Percentiles rank a stretch among this genome's conserved stretches.
Evolutionary conservation across 768 basidiomycete genomes (phyloP).

Genomic region (Gymnopilus dilepis): DNA sequence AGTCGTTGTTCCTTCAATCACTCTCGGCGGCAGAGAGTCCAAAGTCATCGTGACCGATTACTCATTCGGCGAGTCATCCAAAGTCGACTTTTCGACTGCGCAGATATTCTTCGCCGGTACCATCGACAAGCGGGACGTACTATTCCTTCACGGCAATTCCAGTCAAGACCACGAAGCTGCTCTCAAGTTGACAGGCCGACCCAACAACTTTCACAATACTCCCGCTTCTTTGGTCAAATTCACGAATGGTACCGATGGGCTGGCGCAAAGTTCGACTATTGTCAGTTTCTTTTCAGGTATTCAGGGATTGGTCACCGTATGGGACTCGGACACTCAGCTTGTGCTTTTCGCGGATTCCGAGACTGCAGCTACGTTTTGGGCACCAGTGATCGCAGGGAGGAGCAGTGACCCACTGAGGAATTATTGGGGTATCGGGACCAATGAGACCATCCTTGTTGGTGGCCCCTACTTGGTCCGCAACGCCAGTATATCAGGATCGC

Average conservation of each 20-base stretch:
- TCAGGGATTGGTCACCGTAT: slow-evolving; percentile 62
- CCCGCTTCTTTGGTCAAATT: slow-evolving; percentile 35
- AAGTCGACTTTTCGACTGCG: slow-evolving; percentile 73
- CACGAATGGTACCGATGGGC: slow-evolving; percentile 26
- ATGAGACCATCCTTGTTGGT: slow-evolving; percentile 66
- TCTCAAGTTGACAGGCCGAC: slow-evolving; percentile 52
- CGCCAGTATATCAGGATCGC: slow-evolving; percentile 52
- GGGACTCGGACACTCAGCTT: slow-evolving; percentile 70
- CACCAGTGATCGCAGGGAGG: slow-evolving; percentile 61
- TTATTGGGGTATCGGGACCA: slow-evolving; percentile 79
- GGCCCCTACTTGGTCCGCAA: slow-evolving; percentile 70
- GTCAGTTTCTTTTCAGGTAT: slow-evolving; percentile 63
- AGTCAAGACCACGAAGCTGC: slow-evolving; percentile 60
- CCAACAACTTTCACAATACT: slow-evolving; percentile 38
- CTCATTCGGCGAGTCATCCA: slow-evolving; percentile 63
- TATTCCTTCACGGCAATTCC: slow-evolving; percentile 65
- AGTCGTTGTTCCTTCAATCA: slow-evolving; percentile 53
- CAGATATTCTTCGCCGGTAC: slow-evolving; percentile 69
- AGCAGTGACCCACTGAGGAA: slow-evolving; percentile 50
- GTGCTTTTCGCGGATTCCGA: slow-evolving; percentile 69
- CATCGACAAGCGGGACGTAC: slow-evolving; percentile 65
- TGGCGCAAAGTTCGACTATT: slow-evolving; percentile 39
- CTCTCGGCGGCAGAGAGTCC: slow-evolving; percentile 72
- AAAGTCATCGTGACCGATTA: slow-evolving; percentile 78
- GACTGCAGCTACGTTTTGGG: slow-evolving; percentile 78